These are phyloP conservation scores for Albophoma yamanashiensis DNA, from an alignment of 2,329 filamentous ascomycete species.

Conservation along the genomic window DNA sequence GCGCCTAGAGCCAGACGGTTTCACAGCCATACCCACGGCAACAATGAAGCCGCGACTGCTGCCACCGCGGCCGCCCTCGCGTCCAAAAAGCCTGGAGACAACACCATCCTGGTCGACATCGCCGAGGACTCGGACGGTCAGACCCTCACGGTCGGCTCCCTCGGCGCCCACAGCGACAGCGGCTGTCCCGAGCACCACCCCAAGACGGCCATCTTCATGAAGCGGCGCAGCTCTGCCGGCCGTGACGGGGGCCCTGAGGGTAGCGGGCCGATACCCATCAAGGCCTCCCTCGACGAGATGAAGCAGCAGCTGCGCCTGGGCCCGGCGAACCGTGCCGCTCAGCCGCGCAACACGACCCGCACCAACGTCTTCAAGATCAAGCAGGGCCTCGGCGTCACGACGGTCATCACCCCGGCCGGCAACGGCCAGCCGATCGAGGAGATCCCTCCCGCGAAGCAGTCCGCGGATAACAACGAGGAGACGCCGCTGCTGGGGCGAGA, in stretches of 20 bases:
- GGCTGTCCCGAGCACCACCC: slow-evolving; percentile 31
- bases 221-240: slow-evolving; percentile 45
- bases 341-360: slow-evolving; percentile 44
- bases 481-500: slow-evolving; percentile 6
- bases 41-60: neutral
- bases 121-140: slow-evolving; percentile 28
- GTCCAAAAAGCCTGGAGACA: slow-evolving; percentile 18
- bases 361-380: slow-evolving; percentile 60
- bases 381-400: slow-evolving; percentile 19
- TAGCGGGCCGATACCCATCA: slow-evolving; percentile 37
- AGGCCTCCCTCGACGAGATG: slow-evolving; percentile 52
- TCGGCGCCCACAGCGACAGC: slow-evolving; percentile 25
- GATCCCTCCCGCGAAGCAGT: neutral
- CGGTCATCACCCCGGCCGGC: slow-evolving; percentile 2
- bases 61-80: slow-evolving; percentile 20
- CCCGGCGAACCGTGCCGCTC: slow-evolving; percentile 55
- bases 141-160: slow-evolving; percentile 21
- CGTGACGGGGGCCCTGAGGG: slow-evolving; percentile 39
- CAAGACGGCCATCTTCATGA: slow-evolving; percentile 46
- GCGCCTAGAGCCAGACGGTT: slow-evolving; percentile 63
- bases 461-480: slow-evolving; percentile 3
- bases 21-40: slow-evolving; percentile 13
- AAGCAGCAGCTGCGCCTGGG: slow-evolving; percentile 54
- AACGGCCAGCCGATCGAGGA: slow-evolving; percentile 4
- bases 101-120: slow-evolving; percentile 24